Conservation (phyloP, 768 basidiomycete species). For the Phanerodontia chrysosporium region DNA sequence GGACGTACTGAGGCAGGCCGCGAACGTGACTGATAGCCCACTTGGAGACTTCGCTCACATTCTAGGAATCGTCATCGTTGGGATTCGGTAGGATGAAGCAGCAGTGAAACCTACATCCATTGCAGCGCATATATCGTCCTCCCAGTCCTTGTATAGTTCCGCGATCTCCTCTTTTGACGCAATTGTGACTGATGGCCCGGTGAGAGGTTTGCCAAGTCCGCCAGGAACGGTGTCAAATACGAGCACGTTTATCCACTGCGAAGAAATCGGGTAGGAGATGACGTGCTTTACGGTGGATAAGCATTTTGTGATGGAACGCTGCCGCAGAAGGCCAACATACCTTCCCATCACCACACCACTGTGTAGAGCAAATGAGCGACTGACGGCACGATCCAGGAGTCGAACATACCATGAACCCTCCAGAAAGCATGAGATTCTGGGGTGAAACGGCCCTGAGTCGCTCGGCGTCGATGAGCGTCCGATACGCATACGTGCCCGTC, state of each 20-base stretch:
- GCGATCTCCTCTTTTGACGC: slow-evolving; percentile 27
- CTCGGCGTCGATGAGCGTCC: neutral
- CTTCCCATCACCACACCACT: neutral
- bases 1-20: slow-evolving; percentile 20
- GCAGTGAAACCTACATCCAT: neutral
- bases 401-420: neutral
- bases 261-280: neutral
- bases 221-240: neutral
- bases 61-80: neutral
- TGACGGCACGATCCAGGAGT: neutral
- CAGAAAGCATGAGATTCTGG: neutral
- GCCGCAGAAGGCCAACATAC: neutral
- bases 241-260: neutral
- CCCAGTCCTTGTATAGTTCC: too few relatives aligned
- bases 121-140: neutral
- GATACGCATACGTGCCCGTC: too few relatives aligned
- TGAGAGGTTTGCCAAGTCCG: neutral
- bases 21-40: slow-evolving; percentile 23
- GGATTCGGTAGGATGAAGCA: too few relatives aligned
- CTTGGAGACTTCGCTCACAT: neutral
- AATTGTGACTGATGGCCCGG: neutral
- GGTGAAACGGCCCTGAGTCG: neutral
- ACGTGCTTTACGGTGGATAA: neutral
- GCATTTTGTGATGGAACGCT: too few relatives aligned
- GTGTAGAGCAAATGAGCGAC: neutral